phyloP scores from a whole-genome alignment of 202 grass and related monocot species.

The Dendrocalamus latiflorus region DNA sequence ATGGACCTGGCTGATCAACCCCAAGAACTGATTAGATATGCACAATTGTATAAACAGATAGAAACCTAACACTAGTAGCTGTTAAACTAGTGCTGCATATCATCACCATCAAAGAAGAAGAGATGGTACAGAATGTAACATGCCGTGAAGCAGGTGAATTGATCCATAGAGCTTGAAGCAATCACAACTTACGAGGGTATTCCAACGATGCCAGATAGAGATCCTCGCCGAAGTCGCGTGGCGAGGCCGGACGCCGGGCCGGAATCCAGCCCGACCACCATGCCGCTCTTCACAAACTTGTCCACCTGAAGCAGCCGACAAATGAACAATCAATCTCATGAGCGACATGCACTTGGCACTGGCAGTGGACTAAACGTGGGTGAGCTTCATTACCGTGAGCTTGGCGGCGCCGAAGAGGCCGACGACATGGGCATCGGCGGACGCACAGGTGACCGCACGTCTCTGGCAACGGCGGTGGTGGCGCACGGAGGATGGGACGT shows the following conservation, averaged over 20 bases:
- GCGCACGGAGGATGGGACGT: neutral
- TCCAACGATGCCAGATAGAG: conserved; percentile 49
- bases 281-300: conserved; percentile 75
- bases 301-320: conserved; percentile 47
- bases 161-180: neutral
- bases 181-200: conserved; percentile 58
- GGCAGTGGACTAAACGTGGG: neutral
- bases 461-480: neutral
- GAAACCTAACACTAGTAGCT: too few relatives aligned
- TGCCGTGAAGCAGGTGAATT: neutral
- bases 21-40: too few relatives aligned
- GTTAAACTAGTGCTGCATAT: too few relatives aligned
- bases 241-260: conserved; percentile 28
- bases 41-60: too few relatives aligned
- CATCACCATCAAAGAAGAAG: neutral
- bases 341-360: neutral
- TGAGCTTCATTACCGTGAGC: conserved; percentile 39
- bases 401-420: conserved; percentile 66
- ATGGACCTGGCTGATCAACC: too few relatives aligned
- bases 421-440: conserved; percentile 39
- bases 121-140: neutral
- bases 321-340: neutral
- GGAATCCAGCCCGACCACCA: conserved; percentile 73
- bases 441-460: conserved; percentile 1
- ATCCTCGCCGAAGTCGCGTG: conserved; percentile 54